Evolutionary conservation across 2,329 filamentous ascomycete genomes (phyloP).

Genomic region (Verticillium dahliae): DNA sequence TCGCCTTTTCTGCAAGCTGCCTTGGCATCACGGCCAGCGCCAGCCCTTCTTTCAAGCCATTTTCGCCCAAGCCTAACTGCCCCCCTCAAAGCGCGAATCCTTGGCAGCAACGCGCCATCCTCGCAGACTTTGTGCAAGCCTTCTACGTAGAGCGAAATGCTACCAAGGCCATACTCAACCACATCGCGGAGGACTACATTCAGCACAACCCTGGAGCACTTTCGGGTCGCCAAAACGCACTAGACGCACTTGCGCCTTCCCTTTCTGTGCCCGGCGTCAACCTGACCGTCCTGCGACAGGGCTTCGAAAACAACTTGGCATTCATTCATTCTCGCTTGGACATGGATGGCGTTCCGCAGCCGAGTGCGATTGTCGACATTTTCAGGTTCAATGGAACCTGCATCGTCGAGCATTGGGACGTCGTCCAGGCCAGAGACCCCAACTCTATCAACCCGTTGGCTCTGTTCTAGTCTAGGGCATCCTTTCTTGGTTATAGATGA

Average conservation of each 20-base stretch:
- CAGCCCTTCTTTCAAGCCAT: too few relatives aligned
- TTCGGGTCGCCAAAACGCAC: conserved; percentile 4
- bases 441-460: conserved; percentile 7
- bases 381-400: conserved; percentile 10
- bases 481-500: too few relatives aligned
- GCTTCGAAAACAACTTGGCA: conserved; percentile 2
- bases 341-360: not conserved
- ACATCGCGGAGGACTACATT: conserved; percentile 7
- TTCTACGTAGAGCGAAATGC: conserved; percentile 6
- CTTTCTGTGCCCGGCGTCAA: not conserved
- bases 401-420: conserved; percentile 12
- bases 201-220: conserved; percentile 10
- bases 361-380: conserved; percentile 6
- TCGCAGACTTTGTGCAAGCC: conserved; percentile 5
- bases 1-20: too few relatives aligned
- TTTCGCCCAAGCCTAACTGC: too few relatives aligned
- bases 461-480: too few relatives aligned
- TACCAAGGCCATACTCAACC: conserved; percentile 5
- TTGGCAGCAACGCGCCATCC: not conserved
- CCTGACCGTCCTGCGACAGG: conserved; percentile 3
- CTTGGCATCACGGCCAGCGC: too few relatives aligned
- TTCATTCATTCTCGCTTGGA: conserved; percentile 8
- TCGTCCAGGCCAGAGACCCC: conserved; percentile 3
- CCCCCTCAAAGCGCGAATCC: too few relatives aligned
- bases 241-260: conserved; percentile 1